Evolutionary conservation across 495 filamentous ascomycete species (phyloP), one percentile per base, ranked within the genome.

Genomic region (Penicillium arizonense): DNA sequence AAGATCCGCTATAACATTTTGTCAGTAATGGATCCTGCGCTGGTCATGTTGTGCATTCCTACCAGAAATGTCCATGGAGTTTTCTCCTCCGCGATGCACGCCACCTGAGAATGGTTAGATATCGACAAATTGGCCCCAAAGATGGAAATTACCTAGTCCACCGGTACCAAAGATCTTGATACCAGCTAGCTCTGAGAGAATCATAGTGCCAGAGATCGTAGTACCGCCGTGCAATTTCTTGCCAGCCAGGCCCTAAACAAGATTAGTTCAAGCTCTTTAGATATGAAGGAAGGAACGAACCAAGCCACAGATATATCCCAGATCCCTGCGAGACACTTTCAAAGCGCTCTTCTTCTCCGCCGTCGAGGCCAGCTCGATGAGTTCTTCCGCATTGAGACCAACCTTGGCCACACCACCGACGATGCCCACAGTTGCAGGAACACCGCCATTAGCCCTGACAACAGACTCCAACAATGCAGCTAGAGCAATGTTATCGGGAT

Each of bases 101-200:
- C 94, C 94, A 52, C 94, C 91, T 56, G 87, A 70, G 56, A 35
- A 23, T 36, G 41, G 30, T 62, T 47, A 53, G 44, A 52, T 32
- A 12, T 28, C 10, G 14, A 5, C 34, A 11, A 46, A 33, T 24
- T 13, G n/a, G 10, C 11, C 26, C 26, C 7, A 16, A 4, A 18
- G 33, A 8, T 18, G 20, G 13, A 8, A 55, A 54, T 35, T 61
- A 75, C 74, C 78, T 50, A 81, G 65, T 41, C 77, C 78, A 42
- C 84, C 94, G 10, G 94, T 97, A 3, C 90, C 93, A 72, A 98
- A 97, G 18, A 98, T 84, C 55, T 83, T 85, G 63, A 98, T 96
- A 2, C 93, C 94, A 42, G 91, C 94, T 54, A 90, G 71, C 52
- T 90, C 78, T 13, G 94, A 91, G 5, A 97, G 80, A 32, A 96